These are phyloP conservation scores for Euclidium syriacum DNA, from an alignment of 345 rosid species.

Conservation along the genomic window DNA sequence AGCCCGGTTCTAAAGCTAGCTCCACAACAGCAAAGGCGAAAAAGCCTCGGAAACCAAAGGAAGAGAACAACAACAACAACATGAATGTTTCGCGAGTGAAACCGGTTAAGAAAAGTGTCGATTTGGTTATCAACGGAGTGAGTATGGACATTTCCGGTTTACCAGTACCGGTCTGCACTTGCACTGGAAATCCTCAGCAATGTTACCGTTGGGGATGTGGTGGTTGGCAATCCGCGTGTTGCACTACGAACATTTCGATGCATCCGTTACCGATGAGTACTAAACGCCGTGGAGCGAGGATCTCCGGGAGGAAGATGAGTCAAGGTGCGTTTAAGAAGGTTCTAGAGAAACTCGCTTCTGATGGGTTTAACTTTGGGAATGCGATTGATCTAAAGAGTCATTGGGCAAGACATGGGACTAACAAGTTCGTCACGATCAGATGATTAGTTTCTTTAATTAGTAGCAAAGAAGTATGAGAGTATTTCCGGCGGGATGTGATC, in stretches of 20 bases:
- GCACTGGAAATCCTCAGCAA: conserved; percentile 94
- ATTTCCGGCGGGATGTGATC: neutral
- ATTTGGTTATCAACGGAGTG: conserved; percentile 76
- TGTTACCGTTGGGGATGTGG: conserved; percentile 99
- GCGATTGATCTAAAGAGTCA: conserved; percentile 88
- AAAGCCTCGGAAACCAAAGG: conserved; percentile 84
- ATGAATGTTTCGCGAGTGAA: conserved; percentile 46
- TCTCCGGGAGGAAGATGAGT: conserved; percentile 98
- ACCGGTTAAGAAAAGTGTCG: conserved; percentile 79
- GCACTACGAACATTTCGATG: conserved; percentile 88
- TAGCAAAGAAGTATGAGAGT: neutral
- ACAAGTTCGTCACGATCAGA: conserved; percentile 98
- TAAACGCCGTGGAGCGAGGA: conserved; percentile 90
- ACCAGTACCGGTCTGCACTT: conserved; percentile 88
- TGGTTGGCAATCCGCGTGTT: conserved; percentile 99
- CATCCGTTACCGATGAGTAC: conserved; percentile 97
- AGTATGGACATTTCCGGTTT: conserved; percentile 83
- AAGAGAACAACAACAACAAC: conserved; percentile 21
- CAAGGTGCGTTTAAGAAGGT: conserved; percentile 98
- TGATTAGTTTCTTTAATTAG: conserved; percentile 35
- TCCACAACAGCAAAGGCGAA: conserved; percentile 45
- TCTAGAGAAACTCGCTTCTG: conserved; percentile 88
- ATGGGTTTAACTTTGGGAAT: conserved; percentile 77
- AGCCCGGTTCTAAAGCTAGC: conserved; percentile 42
- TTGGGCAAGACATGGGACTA: conserved; percentile 99